phyloP scores from a whole-genome alignment of 139 green algal species.

The Nannochloris sp. region DNA sequence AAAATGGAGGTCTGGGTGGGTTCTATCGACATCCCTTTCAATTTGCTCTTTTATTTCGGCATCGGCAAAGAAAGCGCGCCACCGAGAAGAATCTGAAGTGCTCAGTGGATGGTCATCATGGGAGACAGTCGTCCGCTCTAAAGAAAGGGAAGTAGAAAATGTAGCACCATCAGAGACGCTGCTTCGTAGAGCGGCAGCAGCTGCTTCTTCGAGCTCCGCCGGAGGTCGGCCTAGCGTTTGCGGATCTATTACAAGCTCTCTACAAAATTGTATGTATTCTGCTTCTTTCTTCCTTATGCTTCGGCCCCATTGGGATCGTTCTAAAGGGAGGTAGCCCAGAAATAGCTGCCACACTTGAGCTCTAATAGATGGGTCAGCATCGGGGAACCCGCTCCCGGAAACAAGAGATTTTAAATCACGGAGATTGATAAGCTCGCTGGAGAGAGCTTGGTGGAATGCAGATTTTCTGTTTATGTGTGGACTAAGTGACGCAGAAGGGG shows the following conservation, averaged over 20 bases:
- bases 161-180: neutral
- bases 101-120: slow-evolving; percentile 76
- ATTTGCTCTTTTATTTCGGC: slow-evolving; percentile 71
- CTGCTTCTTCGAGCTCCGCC: neutral
- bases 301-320: slow-evolving; percentile 52
- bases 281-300: slow-evolving; percentile 50
- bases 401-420: slow-evolving; percentile 37
- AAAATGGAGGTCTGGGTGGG: slow-evolving; percentile 93
- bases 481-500: too few species aligned
- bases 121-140: slow-evolving; percentile 11
- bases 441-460: neutral
- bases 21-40: slow-evolving; percentile 86
- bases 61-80: slow-evolving; percentile 68
- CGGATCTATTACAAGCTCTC: slow-evolving; percentile 81
- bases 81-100: slow-evolving; percentile 48
- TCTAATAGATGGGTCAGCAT: slow-evolving; percentile 48
- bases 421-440: slow-evolving; percentile 40
- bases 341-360: slow-evolving; percentile 76
- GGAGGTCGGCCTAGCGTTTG: slow-evolving; percentile 18
- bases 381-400: slow-evolving; percentile 63
- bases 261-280: slow-evolving; percentile 77
- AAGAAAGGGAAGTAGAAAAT: neutral
- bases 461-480: too few species aligned
- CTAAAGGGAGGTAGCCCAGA: slow-evolving; percentile 69
- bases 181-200: neutral